Base-by-base conservation (phyloP, 352 stramenopile species). In the Phytophthora litchii region DNA sequence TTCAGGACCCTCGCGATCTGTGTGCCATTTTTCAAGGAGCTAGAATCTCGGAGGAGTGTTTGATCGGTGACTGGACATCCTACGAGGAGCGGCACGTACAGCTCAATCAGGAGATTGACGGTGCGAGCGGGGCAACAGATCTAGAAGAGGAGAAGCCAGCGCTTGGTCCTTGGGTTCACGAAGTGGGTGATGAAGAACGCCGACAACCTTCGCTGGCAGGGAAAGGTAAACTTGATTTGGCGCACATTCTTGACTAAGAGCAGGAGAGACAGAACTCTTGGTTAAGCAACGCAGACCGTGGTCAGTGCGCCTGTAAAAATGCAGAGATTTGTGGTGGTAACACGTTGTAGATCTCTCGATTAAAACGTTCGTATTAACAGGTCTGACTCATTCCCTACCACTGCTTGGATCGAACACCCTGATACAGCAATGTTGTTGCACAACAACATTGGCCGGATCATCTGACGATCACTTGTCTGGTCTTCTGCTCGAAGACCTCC, bases 31-130 rank as follows among this genome's bases (percentile, higher is more conserved):
- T 89, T 13, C 45, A 76, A 23, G 48, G 53, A 29, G 74, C 77
- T 23, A 59, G 64, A 50, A 78, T 88, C 25, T 75, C 72, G 5
- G 70, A 88, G 27, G 78, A 88, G 20, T 78, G 44, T 17, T 54
- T 80, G 38, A 88, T 88, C 16, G 78, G 78, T 1, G 78, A 84
- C 17, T 27, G 72, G 19, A 54, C 73, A 2, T 55, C 48, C 31
- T 77, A 81, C 48, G 31, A 60, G 21, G 55, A 47, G 13, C 14
- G 20, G 5, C 4, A n/a, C 19, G 13, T 13, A 3, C 37, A 59
- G 1, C 3, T 27, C 3, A 23, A 36, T 2, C 21, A 12, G 3
- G 54, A 54, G 12, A 42, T 19, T 8, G 36, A 25, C 11, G 29
- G 14, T 16, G 6, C 11, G 3, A 3, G 3, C n/a, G n/a, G n/a